Percentiles rank a stretch among this genome's conserved stretches.
Conservation (phyloP, 208 protist genomes). For the Trypanosoma conorhini region DNA sequence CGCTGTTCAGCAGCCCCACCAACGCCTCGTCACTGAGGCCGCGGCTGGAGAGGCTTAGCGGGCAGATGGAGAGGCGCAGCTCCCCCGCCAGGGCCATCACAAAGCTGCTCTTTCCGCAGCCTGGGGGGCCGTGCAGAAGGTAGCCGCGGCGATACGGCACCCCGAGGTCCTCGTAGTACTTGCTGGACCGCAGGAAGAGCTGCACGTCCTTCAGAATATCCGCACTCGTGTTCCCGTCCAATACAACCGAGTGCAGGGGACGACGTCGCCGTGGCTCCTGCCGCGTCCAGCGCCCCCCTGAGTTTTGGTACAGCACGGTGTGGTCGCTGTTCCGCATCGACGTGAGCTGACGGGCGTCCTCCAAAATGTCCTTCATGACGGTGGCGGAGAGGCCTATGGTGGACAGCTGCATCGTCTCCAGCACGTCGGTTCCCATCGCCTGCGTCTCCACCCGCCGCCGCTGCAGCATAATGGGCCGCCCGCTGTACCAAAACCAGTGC, state of each 20-base stretch:
- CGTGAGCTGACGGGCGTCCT: slow-evolving; percentile 63
- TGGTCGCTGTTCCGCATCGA: slow-evolving; percentile 69
- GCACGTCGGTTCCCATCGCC: slow-evolving; percentile 70
- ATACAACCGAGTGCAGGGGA: slow-evolving; percentile 89
- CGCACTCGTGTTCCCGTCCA: slow-evolving; percentile 61
- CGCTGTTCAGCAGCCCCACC: slow-evolving; percentile 81
- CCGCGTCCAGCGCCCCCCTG: slow-evolving; percentile 70
- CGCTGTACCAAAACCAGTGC: slow-evolving; percentile 86
- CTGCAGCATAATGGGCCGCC: slow-evolving; percentile 67
- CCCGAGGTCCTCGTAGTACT: slow-evolving; percentile 93
- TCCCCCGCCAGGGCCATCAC: slow-evolving; percentile 93
- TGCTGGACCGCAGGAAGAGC: slow-evolving; percentile 74
- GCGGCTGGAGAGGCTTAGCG: slow-evolving; percentile 91
- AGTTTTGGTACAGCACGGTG: slow-evolving; percentile 86
- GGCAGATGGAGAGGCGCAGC: slow-evolving; percentile 91
- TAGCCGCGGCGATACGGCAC: slow-evolving; percentile 96
- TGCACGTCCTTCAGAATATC: slow-evolving; percentile 74
- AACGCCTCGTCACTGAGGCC: slow-evolving; percentile 90
- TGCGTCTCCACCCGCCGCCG: slow-evolving; percentile 70
- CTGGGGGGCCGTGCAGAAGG: slow-evolving; percentile 94
- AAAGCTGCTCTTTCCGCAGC: slow-evolving; percentile 94
- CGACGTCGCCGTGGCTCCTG: slow-evolving; percentile 77
- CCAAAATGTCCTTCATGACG: slow-evolving; percentile 70
- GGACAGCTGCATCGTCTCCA: slow-evolving; percentile 79
- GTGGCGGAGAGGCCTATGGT: slow-evolving; percentile 58